phyloP scores from a whole-genome alignment of 345 rosid genomes.

The Cardamine resedifolia region DNA sequence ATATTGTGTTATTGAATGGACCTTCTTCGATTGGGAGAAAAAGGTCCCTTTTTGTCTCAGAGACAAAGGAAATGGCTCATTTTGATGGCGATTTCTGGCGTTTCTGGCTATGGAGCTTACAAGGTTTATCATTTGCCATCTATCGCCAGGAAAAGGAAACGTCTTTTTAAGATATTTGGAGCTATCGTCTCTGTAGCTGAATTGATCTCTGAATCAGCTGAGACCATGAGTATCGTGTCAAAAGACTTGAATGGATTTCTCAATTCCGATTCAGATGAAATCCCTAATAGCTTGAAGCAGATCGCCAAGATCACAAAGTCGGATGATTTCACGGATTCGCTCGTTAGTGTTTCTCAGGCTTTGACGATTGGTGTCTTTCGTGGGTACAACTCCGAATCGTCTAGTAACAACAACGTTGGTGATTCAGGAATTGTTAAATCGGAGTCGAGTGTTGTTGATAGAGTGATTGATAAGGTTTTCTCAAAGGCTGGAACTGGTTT shows the following conservation, averaged over 20 bases:
- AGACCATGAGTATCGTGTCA: conserved; percentile 55
- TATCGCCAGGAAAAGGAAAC: conserved; percentile 59
- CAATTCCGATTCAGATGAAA: conserved; percentile 68
- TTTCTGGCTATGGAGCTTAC: conserved; percentile 77
- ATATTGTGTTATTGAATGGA: conserved; percentile 59
- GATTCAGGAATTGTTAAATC: conserved; percentile 21
- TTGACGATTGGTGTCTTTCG: conserved; percentile 60
- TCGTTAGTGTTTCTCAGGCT: conserved; percentile 62
- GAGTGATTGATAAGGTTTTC: conserved; percentile 67
- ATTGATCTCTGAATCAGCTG: conserved; percentile 73
- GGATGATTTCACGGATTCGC: conserved; percentile 57
- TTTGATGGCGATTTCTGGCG: conserved; percentile 55
- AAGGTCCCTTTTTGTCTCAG: conserved; percentile 44
- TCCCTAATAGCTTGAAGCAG: conserved; percentile 88
- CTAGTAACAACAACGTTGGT: conserved; percentile 18
- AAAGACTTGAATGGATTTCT: conserved; percentile 70
- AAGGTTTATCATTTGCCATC: conserved; percentile 69
- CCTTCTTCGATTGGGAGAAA: conserved; percentile 44
- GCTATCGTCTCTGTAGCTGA: conserved; percentile 67
- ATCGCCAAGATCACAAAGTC: conserved; percentile 73
- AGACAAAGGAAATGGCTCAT: conserved; percentile 67
- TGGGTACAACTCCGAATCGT: conserved; percentile 51
- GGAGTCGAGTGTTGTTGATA: conserved; percentile 47
- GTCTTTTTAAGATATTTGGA: conserved; percentile 53
- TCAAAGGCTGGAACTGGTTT: conserved; percentile 78